phyloP scores from a whole-genome alignment of 177 flowering plant species.

The Vitis hybrid region DNA sequence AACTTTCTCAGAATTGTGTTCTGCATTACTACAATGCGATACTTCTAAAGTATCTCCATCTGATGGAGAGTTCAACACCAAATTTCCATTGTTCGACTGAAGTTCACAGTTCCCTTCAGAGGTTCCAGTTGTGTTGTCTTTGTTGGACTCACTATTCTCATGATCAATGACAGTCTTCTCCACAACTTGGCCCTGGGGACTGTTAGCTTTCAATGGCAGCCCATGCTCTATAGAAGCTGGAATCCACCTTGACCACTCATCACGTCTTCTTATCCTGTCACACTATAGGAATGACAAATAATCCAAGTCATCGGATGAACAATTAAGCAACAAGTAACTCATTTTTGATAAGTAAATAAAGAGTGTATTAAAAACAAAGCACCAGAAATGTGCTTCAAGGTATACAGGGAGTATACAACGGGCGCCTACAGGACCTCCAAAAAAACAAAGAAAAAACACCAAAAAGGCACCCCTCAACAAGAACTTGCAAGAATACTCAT shows the following conservation, averaged over 20 bases:
- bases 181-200: constrained; percentile 19
- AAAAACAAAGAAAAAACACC: too few species aligned
- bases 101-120: constrained; percentile 16
- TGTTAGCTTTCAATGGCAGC: constrained; percentile 22
- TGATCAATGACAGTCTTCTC: constrained; percentile 15
- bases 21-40: constrained; percentile 5
- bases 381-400: too few species aligned
- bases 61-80: constrained; percentile 12
- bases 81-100: constrained; percentile 11
- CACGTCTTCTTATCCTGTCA: constrained; percentile 67
- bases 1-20: constrained; percentile 14
- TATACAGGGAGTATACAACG: too few species aligned
- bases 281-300: constrained; percentile 40
- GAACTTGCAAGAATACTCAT: too few species aligned
- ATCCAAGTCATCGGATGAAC: background rate
- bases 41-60: constrained; percentile 15
- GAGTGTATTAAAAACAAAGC: too few species aligned
- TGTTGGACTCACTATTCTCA: constrained; percentile 16
- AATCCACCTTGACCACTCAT: constrained; percentile 77
- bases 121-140: constrained; percentile 11
- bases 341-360: too few species aligned
- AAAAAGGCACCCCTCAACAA: too few species aligned
- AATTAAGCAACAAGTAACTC: background rate
- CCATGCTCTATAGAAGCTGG: constrained; percentile 20
- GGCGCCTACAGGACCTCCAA: too few species aligned